Conservation (phyloP, 345 rosid genomes). For the Ricinus communis region DNA sequence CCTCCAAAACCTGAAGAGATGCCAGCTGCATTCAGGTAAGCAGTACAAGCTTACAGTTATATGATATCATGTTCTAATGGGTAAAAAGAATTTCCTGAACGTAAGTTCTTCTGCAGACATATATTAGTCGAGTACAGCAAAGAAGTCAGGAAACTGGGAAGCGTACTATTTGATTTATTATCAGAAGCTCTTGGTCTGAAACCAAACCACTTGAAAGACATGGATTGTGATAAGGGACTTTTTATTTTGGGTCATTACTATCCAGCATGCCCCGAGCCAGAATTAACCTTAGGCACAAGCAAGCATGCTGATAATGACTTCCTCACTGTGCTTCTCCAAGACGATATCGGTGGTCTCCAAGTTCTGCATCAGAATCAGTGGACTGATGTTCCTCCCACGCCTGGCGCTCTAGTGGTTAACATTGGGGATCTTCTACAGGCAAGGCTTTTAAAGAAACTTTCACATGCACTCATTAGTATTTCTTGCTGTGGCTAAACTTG, state of each 20-base stretch:
- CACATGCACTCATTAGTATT: too few relatives aligned
- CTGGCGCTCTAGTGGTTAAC: slow-evolving; percentile 22
- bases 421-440: slow-evolving; percentile 34
- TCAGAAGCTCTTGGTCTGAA: slow-evolving; percentile 6
- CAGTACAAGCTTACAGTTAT: neutral
- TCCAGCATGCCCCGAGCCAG: slow-evolving; percentile 21
- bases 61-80: neutral
- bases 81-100: slow-evolving; percentile 9
- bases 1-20: slow-evolving; percentile 12
- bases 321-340: slow-evolving; percentile 27
- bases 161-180: slow-evolving; percentile 19
- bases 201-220: slow-evolving; percentile 4
- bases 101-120: slow-evolving; percentile 25
- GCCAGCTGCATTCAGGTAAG: slow-evolving; percentile 18
- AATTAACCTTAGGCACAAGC: slow-evolving; percentile 11
- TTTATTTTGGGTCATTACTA: slow-evolving; percentile 1
- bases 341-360: slow-evolving; percentile 29
- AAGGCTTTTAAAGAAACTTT: neutral
- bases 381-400: slow-evolving; percentile 21
- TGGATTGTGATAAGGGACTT: slow-evolving; percentile 1
- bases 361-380: slow-evolving; percentile 22
- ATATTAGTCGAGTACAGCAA: slow-evolving; percentile 24
- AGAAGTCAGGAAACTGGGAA: slow-evolving; percentile 13
- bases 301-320: slow-evolving; percentile 20
- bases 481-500: neutral